Conservation (phyloP, 192 early-diverging fungal species). For the Umbelopsis vinacea region DNA sequence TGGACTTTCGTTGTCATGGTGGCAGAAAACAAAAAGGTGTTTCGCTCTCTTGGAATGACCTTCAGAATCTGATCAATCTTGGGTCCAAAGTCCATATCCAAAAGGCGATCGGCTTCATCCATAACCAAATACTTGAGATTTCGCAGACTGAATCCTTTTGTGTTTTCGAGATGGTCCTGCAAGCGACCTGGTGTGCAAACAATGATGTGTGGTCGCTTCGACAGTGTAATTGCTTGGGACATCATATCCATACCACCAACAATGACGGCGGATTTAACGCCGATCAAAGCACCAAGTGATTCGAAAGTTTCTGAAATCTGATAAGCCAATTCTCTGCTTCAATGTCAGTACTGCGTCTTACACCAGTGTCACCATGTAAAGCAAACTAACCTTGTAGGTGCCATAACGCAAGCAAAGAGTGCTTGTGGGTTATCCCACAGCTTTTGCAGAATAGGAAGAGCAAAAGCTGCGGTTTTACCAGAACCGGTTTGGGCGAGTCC, state of each 20-base stretch:
- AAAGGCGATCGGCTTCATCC: conserved; percentile 91
- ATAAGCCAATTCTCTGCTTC: conserved; percentile 84
- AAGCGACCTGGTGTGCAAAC: conserved; percentile 96
- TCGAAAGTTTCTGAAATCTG: conserved; percentile 95
- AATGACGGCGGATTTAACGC: conserved; percentile 89
- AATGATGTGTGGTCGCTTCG: conserved; percentile 93
- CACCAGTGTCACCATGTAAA: not conserved
- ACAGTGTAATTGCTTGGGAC: conserved; percentile 90
- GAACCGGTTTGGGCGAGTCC: conserved; percentile 98
- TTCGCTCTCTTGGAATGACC: conserved; percentile 89
- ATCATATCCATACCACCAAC: conserved; percentile 99
- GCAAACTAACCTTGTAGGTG: conserved; percentile 78
- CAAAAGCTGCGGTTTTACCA: conserved; percentile 88
- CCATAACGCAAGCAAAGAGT: conserved; percentile 95
- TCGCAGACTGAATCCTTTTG: conserved; percentile 94
- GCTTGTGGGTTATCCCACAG: conserved; percentile 88
- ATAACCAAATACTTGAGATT: conserved; percentile 91
- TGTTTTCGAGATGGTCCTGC: conserved; percentile 97
- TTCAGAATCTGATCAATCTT: conserved; percentile 95
- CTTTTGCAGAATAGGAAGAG: conserved; percentile 82
- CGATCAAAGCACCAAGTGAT: conserved; percentile 87
- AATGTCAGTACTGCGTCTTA: conserved; percentile 13
- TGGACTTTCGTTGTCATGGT: conserved; percentile 99
- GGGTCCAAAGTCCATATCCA: conserved; percentile 96
- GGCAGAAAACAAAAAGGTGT: conserved; percentile 94